Evolutionary conservation across 805 yeast genomes (phyloP).

Genomic region (Hanseniaspora hatyaiensis): DNA sequence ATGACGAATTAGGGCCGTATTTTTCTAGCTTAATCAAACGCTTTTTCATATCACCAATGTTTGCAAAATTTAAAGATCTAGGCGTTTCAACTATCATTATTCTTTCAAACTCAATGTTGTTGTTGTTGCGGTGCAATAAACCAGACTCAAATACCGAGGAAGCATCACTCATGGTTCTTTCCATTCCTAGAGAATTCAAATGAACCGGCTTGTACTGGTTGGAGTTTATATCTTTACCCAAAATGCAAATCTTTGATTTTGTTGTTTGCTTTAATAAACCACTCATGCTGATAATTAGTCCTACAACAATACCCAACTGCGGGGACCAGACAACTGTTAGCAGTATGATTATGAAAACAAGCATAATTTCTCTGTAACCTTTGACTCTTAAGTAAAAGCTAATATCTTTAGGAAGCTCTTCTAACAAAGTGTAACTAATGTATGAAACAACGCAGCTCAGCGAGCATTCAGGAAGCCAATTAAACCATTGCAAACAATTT

Average conservation of each 20-base stretch:
- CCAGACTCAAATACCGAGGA: conserved; percentile 5
- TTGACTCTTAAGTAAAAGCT: conserved; percentile 34
- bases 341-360: conserved; percentile 21
- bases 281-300: conserved; percentile 30
- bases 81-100: conserved; percentile 17
- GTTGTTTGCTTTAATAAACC: conserved; percentile 34
- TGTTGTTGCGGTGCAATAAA: not conserved
- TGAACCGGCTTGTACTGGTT: conserved; percentile 16
- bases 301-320: conserved; percentile 32
- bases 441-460: conserved; percentile 36
- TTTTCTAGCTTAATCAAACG: conserved; percentile 15
- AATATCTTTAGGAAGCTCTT: conserved; percentile 37
- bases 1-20: conserved; percentile 17
- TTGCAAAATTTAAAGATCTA: conserved; percentile 15
- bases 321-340: conserved; percentile 29
- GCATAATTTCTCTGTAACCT: conserved; percentile 32
- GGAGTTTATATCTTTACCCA: conserved; percentile 31
- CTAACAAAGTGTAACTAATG: conserved; percentile 35
- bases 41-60: conserved; percentile 14
- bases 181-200: not conserved
- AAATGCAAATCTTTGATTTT: conserved; percentile 35
- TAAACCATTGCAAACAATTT: conserved; percentile 27
- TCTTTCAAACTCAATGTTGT: conserved; percentile 15
- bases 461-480: conserved; percentile 36
- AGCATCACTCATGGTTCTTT: conserved; percentile 7